Evolutionary conservation across 2,329 filamentous ascomycete genomes (phyloP), one percentile per base, ranked within the genome.

Genomic region (Pyricularia sp.): DNA sequence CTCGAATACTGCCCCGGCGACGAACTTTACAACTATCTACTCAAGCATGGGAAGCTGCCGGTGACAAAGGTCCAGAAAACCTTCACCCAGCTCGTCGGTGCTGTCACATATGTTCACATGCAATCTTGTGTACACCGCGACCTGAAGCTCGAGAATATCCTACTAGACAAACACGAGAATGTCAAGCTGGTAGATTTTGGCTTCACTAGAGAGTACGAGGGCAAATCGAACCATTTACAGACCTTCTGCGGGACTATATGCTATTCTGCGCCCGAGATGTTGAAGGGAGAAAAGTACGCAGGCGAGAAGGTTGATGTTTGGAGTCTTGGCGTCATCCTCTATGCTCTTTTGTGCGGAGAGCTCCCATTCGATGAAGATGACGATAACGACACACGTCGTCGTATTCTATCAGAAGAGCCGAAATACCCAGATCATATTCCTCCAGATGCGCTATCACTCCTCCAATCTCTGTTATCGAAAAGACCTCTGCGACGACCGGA

Each of bases 151-250:
- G 94, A 99, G 74, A 96, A 96, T 72, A 97, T 99, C 66, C 80
- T 99, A 60, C 83, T 99, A 70, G 94, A 99, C 78, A 97, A 96
- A 75, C 84, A 97, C 73, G 93, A 96, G 73, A 96, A 97, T 72
- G 94, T 99, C 70, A 99, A 99, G 78, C 79, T 99, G 67, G 93
- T 96, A 70, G 94, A 99, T 75, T 99, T 99, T 78, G 94, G 94
- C 22, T 99, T 99, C 73, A 99, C 94, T 12, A 84, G 94, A 69
- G 94, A 99, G 77, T 99, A 99, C 75, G 92, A 97, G 76, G 93
- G 93, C 66, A 92, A 96, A 71, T 85, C 91, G 33, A 97, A 93
- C 74, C 93, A 97, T 72, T 78, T 99, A 65, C 93, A 97, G 76
- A 99, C 94, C 1, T 99, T 96, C 76, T 99, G 94, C 74, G 94